Percentiles rank a stretch among this genome's conserved stretches.
Evolutionary conservation across 495 filamentous ascomycete genomes (phyloP).

Genomic region (Talaromyces adpressus): DNA sequence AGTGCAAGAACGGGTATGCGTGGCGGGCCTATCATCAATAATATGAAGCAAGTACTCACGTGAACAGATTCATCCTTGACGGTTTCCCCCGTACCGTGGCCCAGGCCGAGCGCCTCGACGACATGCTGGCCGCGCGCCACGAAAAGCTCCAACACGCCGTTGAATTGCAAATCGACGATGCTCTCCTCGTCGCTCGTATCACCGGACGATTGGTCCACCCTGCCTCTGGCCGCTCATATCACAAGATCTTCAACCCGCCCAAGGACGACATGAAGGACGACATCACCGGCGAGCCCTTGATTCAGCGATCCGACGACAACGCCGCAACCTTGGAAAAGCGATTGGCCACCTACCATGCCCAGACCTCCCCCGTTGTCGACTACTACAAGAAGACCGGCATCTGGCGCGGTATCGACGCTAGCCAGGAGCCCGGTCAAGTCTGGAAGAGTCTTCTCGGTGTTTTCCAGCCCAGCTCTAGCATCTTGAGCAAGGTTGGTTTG

Average conservation of each 20-base stretch:
- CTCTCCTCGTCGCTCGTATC: constrained; percentile 88
- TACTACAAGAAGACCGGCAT: constrained; percentile 98
- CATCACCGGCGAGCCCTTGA: constrained; percentile 89
- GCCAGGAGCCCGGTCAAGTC: constrained; percentile 90
- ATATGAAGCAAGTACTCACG: constrained; percentile 9
- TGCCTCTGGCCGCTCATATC: constrained; percentile 91
- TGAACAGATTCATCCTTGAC: constrained; percentile 88
- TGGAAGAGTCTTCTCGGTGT: constrained; percentile 88
- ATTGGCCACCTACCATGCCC: constrained; percentile 83
- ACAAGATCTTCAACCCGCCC: constrained; percentile 98
- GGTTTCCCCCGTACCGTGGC: constrained; percentile 95
- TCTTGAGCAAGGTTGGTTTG: constrained; percentile 13
- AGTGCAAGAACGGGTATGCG: constrained; percentile 90
- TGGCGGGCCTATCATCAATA: neutral
- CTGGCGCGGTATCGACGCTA: constrained; percentile 94
- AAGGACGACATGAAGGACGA: constrained; percentile 93
- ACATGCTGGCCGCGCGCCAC: constrained; percentile 68
- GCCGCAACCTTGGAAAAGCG: constrained; percentile 96
- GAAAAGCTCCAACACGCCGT: constrained; percentile 87
- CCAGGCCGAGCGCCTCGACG: constrained; percentile 89
- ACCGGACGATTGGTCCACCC: constrained; percentile 95
- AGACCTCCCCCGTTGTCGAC: constrained; percentile 83
- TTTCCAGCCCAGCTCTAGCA: constrained; percentile 47
- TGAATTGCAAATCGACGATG: constrained; percentile 95
- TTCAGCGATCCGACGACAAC: constrained; percentile 96